phyloP scores from a whole-genome alignment of 1,139 yeast species.

The Blastobotrys buckinghamii region DNA sequence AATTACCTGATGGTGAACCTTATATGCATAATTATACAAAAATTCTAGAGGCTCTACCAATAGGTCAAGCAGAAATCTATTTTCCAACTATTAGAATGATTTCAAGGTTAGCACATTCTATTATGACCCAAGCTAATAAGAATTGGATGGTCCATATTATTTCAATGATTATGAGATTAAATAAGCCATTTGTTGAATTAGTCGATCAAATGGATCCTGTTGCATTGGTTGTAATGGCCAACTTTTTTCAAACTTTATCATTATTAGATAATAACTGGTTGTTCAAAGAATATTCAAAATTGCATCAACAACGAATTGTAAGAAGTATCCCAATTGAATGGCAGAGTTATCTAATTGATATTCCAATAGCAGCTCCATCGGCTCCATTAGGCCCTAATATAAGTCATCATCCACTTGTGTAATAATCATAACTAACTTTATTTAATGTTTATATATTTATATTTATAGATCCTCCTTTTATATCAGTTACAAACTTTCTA shows the following conservation, averaged over 20 bases:
- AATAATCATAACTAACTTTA: no score
- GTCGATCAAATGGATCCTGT: constrained; percentile 5
- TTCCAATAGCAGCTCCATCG: neutral
- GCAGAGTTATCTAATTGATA: constrained; percentile 1
- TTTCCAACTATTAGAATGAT: neutral
- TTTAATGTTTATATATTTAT: no score
- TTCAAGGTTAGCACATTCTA: constrained; percentile 1
- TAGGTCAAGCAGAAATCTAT: neutral
- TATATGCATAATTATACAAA: constrained; percentile 3
- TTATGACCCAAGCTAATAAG: constrained; percentile 1
- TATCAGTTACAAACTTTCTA: no score
- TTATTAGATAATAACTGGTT: neutral
- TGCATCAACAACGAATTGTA: constrained; percentile 6
- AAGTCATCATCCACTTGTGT: no score
- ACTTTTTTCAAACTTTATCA: constrained; percentile 6
- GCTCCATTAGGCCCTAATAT: no score
- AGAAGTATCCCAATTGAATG: neutral
- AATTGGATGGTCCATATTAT: constrained; percentile 3
- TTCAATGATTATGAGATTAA: constrained; percentile 7
- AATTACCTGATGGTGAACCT: constrained; percentile 5
- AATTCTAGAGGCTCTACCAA: neutral
- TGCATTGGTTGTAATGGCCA: constrained; percentile 8
- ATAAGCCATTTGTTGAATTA: neutral
- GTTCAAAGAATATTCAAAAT: constrained; percentile 1
- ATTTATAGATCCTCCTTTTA: no score